These are phyloP conservation scores for Celoporthe dispersa DNA, from an alignment of 2,329 filamentous ascomycete genomes.

Conservation along the genomic window DNA sequence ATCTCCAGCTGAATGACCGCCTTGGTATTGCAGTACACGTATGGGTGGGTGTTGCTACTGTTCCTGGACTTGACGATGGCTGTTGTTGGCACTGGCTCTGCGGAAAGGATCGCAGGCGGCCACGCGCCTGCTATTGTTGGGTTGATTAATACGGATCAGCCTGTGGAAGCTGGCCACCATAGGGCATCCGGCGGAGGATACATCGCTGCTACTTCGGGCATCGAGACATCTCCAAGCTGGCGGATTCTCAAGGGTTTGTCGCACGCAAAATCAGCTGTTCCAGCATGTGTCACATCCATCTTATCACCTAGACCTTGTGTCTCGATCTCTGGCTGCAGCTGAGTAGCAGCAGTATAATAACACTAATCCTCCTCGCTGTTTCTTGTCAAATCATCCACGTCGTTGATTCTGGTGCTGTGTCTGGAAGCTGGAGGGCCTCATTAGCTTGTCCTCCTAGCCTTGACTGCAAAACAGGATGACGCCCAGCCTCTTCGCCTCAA, in stretches of 20 bases:
- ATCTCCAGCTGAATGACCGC: background rate
- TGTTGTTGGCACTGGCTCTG: background rate
- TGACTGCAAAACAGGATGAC: background rate
- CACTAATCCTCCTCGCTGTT: slow-evolving; percentile 12
- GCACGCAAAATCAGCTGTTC: background rate
- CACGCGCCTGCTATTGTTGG: background rate
- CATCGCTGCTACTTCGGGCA: background rate
- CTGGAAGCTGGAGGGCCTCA: background rate
- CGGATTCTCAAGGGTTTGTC: too few relatives aligned
- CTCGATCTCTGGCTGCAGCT: background rate
- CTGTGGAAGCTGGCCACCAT: background rate
- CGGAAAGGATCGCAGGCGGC: background rate
- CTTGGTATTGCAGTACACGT: background rate
- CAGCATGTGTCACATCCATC: background rate
- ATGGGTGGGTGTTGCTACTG: background rate
- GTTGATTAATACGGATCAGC: background rate
- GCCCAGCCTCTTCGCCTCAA: slow-evolving; percentile 10
- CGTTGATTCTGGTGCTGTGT: background rate
- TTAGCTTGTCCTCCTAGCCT: background rate
- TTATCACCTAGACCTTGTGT: too few relatives aligned
- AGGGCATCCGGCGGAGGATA: background rate
- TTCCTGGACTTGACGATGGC: background rate
- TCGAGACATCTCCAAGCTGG: background rate
- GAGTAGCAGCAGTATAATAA: background rate
- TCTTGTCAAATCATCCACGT: slow-evolving; percentile 7